Evolutionary conservation across 2,329 filamentous ascomycete genomes (phyloP), one percentile per base, ranked within the genome.

Genomic region (Fusarium agapanthi): DNA sequence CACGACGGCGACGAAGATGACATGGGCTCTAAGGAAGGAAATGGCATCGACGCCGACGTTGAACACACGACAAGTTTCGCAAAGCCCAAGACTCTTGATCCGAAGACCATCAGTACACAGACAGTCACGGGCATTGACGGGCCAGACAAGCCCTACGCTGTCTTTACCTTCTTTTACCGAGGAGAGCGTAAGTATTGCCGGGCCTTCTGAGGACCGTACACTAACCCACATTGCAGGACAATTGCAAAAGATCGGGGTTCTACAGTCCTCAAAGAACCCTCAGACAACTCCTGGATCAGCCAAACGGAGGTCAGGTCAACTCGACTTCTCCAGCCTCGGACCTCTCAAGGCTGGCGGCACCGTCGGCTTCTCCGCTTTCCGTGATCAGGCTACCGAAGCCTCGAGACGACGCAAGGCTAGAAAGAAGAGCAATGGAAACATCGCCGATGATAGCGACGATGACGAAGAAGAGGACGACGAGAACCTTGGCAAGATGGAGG

Each of bases 71-170:
- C 96, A 13, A 97, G 95, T 80, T 98, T 98, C 82, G 95, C 95
- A 15, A 97, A 98, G 84, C 95, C 95, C 20, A 98, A 98, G 87
- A 93, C 94, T 4, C 87, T 98, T 59, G 97, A 98, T 83, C 95
- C 95, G 1, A 98, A 98, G 84, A 95, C 94, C 6, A 99, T 99
- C 79, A 98, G 95, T 79, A 99, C 96, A 6, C 96, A 99, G 83
- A 99, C 96, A 1, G 96, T 99, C n/a, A 98, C 96, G 14, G 96
- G 95, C 24, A 97, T 98, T 71, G 96, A 99, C 81, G 94, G 95
- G 0, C 95, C 95, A 26, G 95, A 98, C 71, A 96, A 95, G 83
- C 96, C 97, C 7, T 99, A 97, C 83, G 96, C 96, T 8, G 92
- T 93, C 14, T 99, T 99, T 81, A 98, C 97, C 34, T 99, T 99